Conservation (phyloP, 1,284 basidiomycete genomes). For the Ustilago xerochloae region DNA sequence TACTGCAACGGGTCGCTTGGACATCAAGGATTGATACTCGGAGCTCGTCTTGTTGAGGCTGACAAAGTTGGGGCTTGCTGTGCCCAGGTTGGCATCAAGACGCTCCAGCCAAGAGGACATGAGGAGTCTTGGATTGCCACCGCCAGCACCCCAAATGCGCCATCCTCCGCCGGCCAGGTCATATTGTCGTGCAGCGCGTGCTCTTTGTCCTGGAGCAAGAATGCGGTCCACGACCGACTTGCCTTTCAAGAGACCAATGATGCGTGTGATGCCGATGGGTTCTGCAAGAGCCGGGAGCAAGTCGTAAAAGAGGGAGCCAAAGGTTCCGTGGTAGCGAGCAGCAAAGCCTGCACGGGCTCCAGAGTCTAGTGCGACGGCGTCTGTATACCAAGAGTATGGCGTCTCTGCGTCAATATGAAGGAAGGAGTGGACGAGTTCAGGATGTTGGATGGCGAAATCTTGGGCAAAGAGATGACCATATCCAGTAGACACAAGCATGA, state of each 20-base stretch:
- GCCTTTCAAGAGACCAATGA: conserved; percentile 45
- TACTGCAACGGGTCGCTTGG: conserved; percentile 47
- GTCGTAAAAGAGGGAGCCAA: conserved; percentile 46
- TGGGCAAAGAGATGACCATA: conserved; percentile 53
- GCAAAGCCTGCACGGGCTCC: conserved; percentile 51
- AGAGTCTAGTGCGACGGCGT: conserved; percentile 23
- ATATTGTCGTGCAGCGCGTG: conserved; percentile 28
- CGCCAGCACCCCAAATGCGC: conserved; percentile 43
- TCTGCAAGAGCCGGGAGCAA: conserved; percentile 48
- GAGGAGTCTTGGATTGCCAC: conserved; percentile 35
- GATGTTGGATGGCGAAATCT: conserved; percentile 54
- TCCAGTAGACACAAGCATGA: conserved; percentile 54
- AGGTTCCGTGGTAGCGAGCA: conserved; percentile 30
- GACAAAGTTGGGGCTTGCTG: conserved; percentile 33
- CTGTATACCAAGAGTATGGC: conserved; percentile 46
- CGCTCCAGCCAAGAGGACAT: conserved; percentile 49
- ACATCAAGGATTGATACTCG: conserved; percentile 21
- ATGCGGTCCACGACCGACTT: conserved; percentile 47
- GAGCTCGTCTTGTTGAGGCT: conserved; percentile 11
- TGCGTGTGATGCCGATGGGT: conserved; percentile 42
- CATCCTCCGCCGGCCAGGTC: conserved; percentile 51
- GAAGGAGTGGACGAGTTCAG: conserved; percentile 53
- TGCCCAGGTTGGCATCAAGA: conserved; percentile 50
- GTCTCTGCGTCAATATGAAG: conserved; percentile 57
- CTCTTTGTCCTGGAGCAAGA: conserved; percentile 42